These are phyloP conservation scores for Ananas comosus DNA, from an alignment of 176 grass and related monocot genomes.

Conservation along the genomic window DNA sequence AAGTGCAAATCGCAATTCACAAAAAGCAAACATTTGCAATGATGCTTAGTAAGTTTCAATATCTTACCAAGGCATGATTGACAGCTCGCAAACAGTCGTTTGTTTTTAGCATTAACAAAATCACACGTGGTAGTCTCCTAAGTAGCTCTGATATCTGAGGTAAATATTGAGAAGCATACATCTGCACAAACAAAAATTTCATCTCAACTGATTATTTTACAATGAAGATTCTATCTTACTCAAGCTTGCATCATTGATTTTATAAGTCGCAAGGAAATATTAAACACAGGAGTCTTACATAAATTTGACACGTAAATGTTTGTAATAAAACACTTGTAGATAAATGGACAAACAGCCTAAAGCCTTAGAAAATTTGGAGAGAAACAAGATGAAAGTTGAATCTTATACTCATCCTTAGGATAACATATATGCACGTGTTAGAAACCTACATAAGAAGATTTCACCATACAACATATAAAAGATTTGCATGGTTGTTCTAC, in stretches of 20 bases:
- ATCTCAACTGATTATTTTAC: conserved; percentile 4
- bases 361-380: no score
- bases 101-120: conserved; percentile 97
- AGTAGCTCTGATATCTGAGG: conserved; percentile 82
- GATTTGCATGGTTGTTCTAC: no score
- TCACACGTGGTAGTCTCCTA: conserved; percentile 71
- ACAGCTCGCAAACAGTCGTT: conserved; percentile 88
- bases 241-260: background rate
- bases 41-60: background rate
- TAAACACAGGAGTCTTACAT: no score
- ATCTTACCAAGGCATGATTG: conserved; percentile 72
- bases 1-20: background rate
- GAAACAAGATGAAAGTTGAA: no score
- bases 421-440: no score
- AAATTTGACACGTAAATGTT: no score
- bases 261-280: background rate
- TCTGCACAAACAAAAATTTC: conserved; percentile 28
- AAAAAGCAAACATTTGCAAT: background rate
- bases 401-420: no score
- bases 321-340: no score
- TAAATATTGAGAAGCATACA: conserved; percentile 72
- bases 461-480: no score
- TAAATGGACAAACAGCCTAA: no score
- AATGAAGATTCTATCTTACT: background rate
- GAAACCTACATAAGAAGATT: no score